Conservation (phyloP, 2,329 filamentous ascomycete genomes). For the Pseudogymnoascus sp. region DNA sequence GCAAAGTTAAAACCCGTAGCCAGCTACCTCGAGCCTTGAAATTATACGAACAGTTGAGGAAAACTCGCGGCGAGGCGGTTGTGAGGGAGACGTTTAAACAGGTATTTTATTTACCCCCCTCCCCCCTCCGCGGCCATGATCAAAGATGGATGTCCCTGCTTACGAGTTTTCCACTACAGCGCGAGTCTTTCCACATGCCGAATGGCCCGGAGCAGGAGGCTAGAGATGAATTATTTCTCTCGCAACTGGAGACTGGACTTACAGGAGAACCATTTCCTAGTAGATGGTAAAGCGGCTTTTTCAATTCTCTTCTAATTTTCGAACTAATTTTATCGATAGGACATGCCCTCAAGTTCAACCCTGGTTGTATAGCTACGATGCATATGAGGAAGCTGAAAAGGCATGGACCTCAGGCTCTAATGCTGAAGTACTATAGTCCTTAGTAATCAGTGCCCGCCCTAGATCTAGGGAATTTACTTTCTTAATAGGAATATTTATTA, state of each 20-base stretch:
- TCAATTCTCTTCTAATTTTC: neutral
- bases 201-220: conserved; percentile 9
- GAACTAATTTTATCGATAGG: neutral
- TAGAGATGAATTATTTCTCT: conserved; percentile 10
- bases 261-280: neutral
- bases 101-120: neutral
- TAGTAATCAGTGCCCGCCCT: conserved; percentile 27
- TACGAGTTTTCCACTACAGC: neutral
- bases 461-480: conserved; percentile 25
- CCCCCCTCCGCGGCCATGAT: neutral
- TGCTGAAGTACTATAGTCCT: conserved; percentile 30
- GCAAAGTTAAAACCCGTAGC: conserved; percentile 36
- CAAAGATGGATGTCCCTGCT: neutral
- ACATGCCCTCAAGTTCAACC: neutral
- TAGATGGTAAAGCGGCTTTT: neutral
- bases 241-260: neutral
- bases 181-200: conserved; percentile 5
- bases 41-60: conserved; percentile 43
- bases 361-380: neutral
- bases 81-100: conserved; percentile 19
- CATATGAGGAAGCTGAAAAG: neutral
- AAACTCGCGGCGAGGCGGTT: conserved; percentile 42
- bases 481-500: neutral
- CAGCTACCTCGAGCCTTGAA: conserved; percentile 18
- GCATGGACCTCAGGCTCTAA: neutral